Evolutionary conservation across 2,329 filamentous ascomycete genomes (phyloP), one percentile per base, ranked within the genome.

Genomic region (Aspergillus alliaceus): DNA sequence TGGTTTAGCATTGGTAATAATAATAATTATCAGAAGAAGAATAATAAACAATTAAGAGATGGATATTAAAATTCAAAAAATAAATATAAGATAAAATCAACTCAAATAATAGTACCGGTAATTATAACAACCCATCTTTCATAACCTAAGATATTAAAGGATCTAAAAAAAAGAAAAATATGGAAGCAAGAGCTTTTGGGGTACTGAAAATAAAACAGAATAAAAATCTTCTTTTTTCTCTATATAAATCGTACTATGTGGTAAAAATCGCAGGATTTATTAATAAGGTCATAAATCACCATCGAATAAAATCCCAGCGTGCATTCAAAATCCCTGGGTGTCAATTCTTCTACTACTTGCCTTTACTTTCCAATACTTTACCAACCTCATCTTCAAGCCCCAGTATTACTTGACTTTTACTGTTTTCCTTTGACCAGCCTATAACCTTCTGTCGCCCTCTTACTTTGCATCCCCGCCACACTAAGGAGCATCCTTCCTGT

Each of bases 381-480:
- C 44, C 44, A 47, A 47, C 44, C 44, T 47, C 44, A 29, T n/a
- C n/a, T n/a, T 24, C 44, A 47, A 47, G 44, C 44, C 44, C 44
- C 44, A 47, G 44, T 47, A 47, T 47, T 47, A 47, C 44, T 31
- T 31, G 25, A 18, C 25, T 4, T 25, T 48, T 32, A 31, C 18
- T 48, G 18, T 18, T 32, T 14, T 18, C 18, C 35, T 52, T 51
- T 44, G 3, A 51, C 25, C 53, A 53, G 20, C 20, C 40, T 46
- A 44, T 51, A 25, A 27, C 31, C 25, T 18, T 32, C 44, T 22
- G 29, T n/a, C 32, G 29, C 44, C 44, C 29, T 29, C 54, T 47
- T 44, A 46, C 40, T 46, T 44, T 47, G 53, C 46, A 34, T 52
- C 39, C 54, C 63, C 63, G 61, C 63, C 63, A 65, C 63, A 56